Percentiles rank a stretch among this genome's conserved stretches.
phyloP scores from a whole-genome alignment of 2,329 filamentous ascomycete genomes.

The Ampelomyces quisqualis region DNA sequence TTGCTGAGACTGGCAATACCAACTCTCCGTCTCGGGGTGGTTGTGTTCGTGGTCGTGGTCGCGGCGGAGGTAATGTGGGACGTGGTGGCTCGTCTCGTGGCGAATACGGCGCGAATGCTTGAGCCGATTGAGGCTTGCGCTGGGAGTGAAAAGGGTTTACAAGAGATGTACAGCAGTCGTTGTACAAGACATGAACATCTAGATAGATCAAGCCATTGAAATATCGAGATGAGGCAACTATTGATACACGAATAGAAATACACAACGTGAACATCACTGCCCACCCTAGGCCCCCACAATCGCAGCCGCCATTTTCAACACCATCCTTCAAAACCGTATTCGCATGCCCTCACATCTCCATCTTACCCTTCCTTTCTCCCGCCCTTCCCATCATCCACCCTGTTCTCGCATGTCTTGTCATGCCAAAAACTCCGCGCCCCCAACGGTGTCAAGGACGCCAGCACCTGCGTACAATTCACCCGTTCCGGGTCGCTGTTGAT shows the following conservation, averaged over 20 bases:
- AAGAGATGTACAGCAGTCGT: too few species aligned
- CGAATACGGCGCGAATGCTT: background rate
- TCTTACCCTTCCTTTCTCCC: background rate
- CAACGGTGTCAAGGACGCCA: background rate
- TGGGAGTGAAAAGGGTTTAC: too few species aligned
- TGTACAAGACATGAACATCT: too few species aligned
- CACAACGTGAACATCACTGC: too few species aligned
- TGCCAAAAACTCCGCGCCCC: background rate
- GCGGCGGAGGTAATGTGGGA: background rate
- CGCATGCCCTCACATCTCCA: too few species aligned
- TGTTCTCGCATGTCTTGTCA: background rate
- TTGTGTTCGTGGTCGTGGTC: background rate
- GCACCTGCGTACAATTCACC: background rate
- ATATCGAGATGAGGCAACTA: too few species aligned
- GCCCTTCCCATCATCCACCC: background rate
- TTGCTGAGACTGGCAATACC: background rate
- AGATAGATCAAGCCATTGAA: too few species aligned
- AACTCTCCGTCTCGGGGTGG: too few species aligned
- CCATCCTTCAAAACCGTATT: background rate
- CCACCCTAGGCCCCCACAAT: background rate
- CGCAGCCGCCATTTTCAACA: background rate
- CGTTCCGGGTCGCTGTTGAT: background rate
- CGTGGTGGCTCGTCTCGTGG: background rate
- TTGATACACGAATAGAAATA: too few species aligned
- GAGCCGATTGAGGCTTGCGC: too few species aligned